Evolutionary conservation across 2,329 filamentous ascomycete genomes (phyloP).

Genomic region (Salinomyces thailandicus): DNA sequence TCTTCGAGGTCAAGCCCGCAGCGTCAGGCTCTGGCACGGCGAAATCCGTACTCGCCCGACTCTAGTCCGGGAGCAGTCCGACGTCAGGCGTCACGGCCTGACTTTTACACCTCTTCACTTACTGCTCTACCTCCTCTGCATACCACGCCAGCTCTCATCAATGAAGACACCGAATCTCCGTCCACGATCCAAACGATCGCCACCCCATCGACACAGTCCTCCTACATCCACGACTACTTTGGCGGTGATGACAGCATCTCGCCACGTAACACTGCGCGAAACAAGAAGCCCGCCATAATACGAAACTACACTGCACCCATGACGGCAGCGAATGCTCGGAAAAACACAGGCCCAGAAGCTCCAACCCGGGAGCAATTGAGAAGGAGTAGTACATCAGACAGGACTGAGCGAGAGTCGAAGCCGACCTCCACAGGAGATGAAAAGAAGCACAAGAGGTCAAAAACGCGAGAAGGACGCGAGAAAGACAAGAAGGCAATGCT

Average conservation of each 20-base stretch:
- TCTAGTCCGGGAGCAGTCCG: constrained; percentile 19
- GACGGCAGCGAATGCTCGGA: constrained; percentile 8
- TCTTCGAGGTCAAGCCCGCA: constrained; percentile 31
- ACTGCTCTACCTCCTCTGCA: constrained; percentile 26
- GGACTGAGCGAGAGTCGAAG: constrained; percentile 1
- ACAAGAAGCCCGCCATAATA: constrained; percentile 16
- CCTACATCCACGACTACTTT: constrained; percentile 23
- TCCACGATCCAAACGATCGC: constrained; percentile 21
- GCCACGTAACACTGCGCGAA: constrained; percentile 15
- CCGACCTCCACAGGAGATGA: background rate
- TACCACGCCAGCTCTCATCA: constrained; percentile 20
- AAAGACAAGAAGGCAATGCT: constrained; percentile 80
- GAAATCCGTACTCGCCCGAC: constrained; percentile 22
- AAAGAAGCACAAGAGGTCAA: constrained; percentile 7
- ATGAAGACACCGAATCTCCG: constrained; percentile 23
- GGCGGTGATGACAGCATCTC: constrained; percentile 16
- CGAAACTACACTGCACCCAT: constrained; percentile 18
- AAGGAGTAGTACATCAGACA: constrained; percentile 7
- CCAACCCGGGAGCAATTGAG: constrained; percentile 5
- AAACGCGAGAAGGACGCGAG: constrained; percentile 34
- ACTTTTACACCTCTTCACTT: constrained; percentile 10
- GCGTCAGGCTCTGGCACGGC: no score
- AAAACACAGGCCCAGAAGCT: constrained; percentile 6
- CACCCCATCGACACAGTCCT: constrained; percentile 23
- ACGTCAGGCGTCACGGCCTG: constrained; percentile 16